These are phyloP conservation scores for Cynara cardunculus DNA, from an alignment of 129 eudicot genomes.

Conservation along the genomic window DNA sequence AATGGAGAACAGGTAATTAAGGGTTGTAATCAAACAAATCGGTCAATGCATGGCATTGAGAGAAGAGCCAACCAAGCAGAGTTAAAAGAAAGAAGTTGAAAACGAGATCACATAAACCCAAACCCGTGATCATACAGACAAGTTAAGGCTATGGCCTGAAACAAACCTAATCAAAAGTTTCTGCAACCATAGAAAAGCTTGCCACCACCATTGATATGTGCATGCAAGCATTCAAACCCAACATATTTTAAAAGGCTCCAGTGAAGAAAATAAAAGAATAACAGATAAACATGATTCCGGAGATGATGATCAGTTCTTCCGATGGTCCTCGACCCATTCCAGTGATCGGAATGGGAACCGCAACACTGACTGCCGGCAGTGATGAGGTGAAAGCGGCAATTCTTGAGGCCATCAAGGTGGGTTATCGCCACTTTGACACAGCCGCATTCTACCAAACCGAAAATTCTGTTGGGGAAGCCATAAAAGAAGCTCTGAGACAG, in stretches of 20 bases:
- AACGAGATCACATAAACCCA: background rate
- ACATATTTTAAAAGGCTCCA: background rate
- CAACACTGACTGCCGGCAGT: background rate
- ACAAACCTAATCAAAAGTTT: background rate
- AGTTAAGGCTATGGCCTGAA: background rate
- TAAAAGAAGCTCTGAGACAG: slow-evolving; percentile 31
- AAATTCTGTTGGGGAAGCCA: slow-evolving; percentile 37
- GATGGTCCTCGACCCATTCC: slow-evolving; percentile 35
- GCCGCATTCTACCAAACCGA: slow-evolving; percentile 44
- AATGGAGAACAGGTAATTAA: too few relatives aligned
- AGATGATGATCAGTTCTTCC: background rate
- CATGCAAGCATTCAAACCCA: background rate
- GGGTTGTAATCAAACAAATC: background rate
- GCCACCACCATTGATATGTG: background rate
- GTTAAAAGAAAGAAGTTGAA: background rate
- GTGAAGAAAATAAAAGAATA: background rate
- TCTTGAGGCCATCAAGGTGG: slow-evolving; percentile 50
- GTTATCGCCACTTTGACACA: slow-evolving; percentile 65
- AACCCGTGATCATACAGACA: background rate
- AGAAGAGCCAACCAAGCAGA: background rate
- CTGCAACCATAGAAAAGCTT: background rate
- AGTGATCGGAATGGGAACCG: slow-evolving; percentile 43
- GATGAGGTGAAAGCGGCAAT: slow-evolving; percentile 35
- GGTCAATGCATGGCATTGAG: background rate
- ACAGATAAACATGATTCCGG: background rate